Evolutionary conservation across 1,139 yeast species (phyloP).

Genomic region (Saccharomycopsis phalli): DNA sequence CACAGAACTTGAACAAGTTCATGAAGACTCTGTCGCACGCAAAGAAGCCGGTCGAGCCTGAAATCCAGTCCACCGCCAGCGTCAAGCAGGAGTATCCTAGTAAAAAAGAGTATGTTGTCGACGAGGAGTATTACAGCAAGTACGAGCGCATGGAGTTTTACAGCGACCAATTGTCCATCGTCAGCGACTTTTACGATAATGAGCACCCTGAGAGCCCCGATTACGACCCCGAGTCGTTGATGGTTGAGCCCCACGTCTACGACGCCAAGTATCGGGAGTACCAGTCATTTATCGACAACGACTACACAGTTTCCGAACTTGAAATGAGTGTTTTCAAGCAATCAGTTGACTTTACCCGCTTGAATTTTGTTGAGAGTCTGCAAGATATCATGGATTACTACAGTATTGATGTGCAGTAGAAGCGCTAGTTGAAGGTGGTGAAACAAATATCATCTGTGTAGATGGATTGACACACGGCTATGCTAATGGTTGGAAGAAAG

Average conservation of each 20-base stretch:
- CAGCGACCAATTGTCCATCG: slow-evolving; percentile 8
- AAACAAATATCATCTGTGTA: too few relatives aligned
- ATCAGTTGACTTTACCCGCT: neutral
- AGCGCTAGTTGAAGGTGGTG: too few relatives aligned
- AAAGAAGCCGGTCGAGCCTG: too few relatives aligned
- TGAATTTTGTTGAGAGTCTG: neutral
- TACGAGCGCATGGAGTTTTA: too few relatives aligned
- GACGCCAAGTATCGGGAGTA: slow-evolving; percentile 8
- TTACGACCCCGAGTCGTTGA: slow-evolving; percentile 4
- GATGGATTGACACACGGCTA: too few relatives aligned
- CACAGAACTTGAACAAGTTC: slow-evolving; percentile 11
- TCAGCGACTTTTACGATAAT: slow-evolving; percentile 5
- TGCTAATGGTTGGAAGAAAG: too few relatives aligned
- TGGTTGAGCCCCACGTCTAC: slow-evolving; percentile 10
- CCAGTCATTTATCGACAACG: neutral
- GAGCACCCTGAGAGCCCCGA: slow-evolving; percentile 5
- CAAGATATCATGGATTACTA: slow-evolving; percentile 1
- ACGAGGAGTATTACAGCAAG: too few relatives aligned
- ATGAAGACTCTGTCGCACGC: too few relatives aligned
- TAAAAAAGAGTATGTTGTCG: too few relatives aligned
- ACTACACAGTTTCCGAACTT: neutral
- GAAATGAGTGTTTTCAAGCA: slow-evolving; percentile 5
- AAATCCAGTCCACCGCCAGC: too few relatives aligned
- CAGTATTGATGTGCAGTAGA: too few relatives aligned
- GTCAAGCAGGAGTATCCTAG: too few relatives aligned